Evolutionary conservation across 2,329 filamentous ascomycete genomes (phyloP), one percentile per base, ranked within the genome.

Genomic region (Colletotrichum caudatum): DNA sequence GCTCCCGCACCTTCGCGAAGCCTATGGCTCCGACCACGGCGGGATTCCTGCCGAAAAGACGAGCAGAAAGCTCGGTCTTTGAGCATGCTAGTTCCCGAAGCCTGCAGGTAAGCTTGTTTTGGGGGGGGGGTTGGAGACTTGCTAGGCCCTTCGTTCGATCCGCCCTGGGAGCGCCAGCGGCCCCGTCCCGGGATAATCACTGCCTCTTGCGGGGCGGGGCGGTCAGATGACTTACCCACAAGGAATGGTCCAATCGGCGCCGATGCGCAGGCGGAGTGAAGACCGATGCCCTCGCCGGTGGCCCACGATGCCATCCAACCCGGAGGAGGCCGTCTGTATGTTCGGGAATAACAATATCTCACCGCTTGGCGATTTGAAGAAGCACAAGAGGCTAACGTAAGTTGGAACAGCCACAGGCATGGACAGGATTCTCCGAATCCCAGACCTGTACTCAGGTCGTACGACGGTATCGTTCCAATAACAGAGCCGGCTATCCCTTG

Each of bases 51-150:
- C 57, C 58, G 58, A 50, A 20, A 20, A 2, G 41, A 14, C 41
- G 1, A 12, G 5, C n/a, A 61, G 44, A 54, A 63, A 67, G 64
- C 29, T 64, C 66, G 51, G 65, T 41, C 16, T 37, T 46, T 35
- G 44, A 50, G 33, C 59, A 50, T 50, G 59, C 48, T 33, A 39
- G 39, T 68, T 20, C 33, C 66, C 66, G 66, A 68, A 51, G 41
- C 51, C 26, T 68, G 66, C 51, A 64, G 66, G 66, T 41, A 61
- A 61, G 61, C 46, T 53, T 53, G 26, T 23, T 53, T 39, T 54
- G 37, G 23, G 37, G 18, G 48, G 29, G 23, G 37, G 18, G 48
- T 3, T 53, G 61, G 48, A 18, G 57, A n/a, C 57, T 46, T 29
- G 35, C n/a, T n/a, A n/a, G n/a, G n/a, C 48, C 48, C 33, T 61